These are phyloP conservation scores for Ganoderma sinense DNA, from an alignment of 1,284 basidiomycete species.

Conservation along the genomic window DNA sequence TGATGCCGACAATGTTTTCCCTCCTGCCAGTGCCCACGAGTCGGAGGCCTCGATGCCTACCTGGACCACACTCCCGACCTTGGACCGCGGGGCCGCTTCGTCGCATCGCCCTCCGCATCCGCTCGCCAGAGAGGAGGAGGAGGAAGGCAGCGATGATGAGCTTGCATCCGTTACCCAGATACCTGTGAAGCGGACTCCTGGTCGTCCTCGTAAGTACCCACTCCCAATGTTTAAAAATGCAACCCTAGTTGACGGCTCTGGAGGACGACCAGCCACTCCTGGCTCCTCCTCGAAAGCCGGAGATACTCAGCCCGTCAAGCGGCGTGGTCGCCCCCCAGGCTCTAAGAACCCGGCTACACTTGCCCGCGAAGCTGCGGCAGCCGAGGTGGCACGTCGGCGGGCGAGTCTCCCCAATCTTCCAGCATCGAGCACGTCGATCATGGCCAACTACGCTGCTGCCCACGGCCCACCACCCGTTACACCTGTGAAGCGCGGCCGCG, in stretches of 20 bases:
- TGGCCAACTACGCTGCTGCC: not conserved
- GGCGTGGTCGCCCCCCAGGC: conserved; percentile 23
- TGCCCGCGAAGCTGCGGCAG: conserved; percentile 20
- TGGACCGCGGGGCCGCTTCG: not conserved
- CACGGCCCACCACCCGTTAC: not conserved
- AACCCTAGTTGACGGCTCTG: not conserved
- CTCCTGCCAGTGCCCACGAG: not conserved
- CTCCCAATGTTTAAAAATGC: conserved; percentile 6
- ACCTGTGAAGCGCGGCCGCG: conserved; percentile 22
- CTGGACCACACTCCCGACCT: not conserved
- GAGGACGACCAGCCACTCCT: not conserved
- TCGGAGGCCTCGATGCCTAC: not conserved
- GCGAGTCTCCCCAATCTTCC: conserved; percentile 1
- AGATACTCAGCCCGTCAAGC: conserved; percentile 4
- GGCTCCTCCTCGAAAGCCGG: not conserved
- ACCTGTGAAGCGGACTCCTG: conserved; percentile 7
- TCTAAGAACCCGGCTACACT: conserved; percentile 26
- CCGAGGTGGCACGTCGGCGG: not conserved
- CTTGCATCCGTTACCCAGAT: not conserved
- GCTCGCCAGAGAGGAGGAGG: not conserved
- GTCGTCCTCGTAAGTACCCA: conserved; percentile 21
- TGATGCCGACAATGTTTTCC: not conserved
- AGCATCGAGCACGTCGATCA: conserved; percentile 3
- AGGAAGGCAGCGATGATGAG: conserved; percentile 2
- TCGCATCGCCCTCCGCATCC: not conserved